Percentiles rank a stretch among this genome's conserved stretches.
Evolutionary conservation across 208 protist species (phyloP).

Genomic region (Leishmania mexicana): DNA sequence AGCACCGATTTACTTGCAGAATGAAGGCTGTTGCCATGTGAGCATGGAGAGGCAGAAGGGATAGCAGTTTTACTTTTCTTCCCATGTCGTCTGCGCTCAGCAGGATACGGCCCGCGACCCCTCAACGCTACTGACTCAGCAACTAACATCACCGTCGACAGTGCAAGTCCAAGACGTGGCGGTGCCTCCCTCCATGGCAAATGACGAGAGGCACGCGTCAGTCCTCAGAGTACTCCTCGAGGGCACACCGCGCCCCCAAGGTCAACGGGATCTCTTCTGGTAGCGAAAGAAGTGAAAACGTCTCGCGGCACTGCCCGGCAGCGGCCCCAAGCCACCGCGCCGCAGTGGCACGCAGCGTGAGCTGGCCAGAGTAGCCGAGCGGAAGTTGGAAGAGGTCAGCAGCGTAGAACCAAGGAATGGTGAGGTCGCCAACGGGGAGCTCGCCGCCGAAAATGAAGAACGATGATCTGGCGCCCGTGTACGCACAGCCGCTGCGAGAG

Average conservation of each 20-base stretch:
- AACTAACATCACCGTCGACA: background rate
- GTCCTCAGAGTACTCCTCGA: conserved; percentile 4
- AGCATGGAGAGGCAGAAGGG: background rate
- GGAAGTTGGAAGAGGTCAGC: conserved; percentile 64
- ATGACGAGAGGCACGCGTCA: background rate
- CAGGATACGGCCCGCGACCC: background rate
- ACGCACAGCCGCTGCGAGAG: conserved; percentile 66
- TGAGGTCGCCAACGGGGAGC: conserved; percentile 17
- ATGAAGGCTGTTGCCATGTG: background rate
- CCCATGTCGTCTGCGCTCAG: conserved; percentile 1
- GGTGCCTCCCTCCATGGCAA: no score
- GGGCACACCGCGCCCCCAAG: background rate
- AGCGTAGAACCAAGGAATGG: conserved; percentile 40
- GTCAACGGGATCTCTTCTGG: background rate
- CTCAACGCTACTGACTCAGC: background rate
- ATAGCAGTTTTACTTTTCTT: background rate
- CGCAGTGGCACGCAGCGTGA: conserved; percentile 49
- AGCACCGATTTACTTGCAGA: background rate
- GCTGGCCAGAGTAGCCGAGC: conserved; percentile 40
- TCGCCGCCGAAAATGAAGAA: conserved; percentile 82
- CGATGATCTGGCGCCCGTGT: conserved; percentile 42
- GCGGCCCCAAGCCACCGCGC: conserved; percentile 43
- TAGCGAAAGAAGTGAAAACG: background rate
- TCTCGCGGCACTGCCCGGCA: background rate
- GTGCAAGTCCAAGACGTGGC: background rate